Evolutionary conservation across 2,329 filamentous ascomycete species (phyloP), one percentile per base, ranked within the genome.

Genomic region (Scedosporium apiospermum): DNA sequence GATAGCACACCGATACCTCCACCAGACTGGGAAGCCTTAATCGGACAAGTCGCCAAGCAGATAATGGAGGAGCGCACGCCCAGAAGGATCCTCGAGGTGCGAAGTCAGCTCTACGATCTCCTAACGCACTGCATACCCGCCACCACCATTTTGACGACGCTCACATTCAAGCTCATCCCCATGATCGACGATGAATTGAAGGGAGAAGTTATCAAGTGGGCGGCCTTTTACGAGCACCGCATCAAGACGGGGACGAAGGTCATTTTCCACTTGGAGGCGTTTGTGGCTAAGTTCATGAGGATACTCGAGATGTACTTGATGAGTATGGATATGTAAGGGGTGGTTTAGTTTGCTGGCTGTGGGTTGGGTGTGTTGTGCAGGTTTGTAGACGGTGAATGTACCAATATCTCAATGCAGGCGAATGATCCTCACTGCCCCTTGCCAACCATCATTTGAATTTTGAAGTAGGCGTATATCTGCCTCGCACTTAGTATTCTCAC

Each of bases 241-340:
- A 90, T 98, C 76, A 90, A 90, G 73, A 89, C 89, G 68, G 95
- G 95, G 60, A 92, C 84, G 64, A 99, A 99, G 81, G 90, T 96
- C 64, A 98, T 99, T 66, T 99, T 99, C 76, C 96, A 99, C 71
- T 79, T 99, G 3, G 96, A 99, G 76, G 95, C 95, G 3, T 99
- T 99, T 75, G 95, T 99, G 64, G 93, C 93, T 63, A 98, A 97
- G 78, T 96, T 98, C 73, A 98, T 99, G 93, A 86, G 93, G 68
- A 86, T 98, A 68, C 84, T 93, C 66, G 95, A 99, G 79, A 93
- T 92, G 86, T 96, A 86, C 71, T 75, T 88, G 63, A 93, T 96
- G 90, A 90, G 88, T 66, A 93, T 95, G 87, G 90, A 92, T 62
- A 78, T 86, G 76, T 86, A 72, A 77, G 49, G 30, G n/a, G 30